Evolutionary conservation across 257 asterid genomes (phyloP), one percentile per base, ranked within the genome.

Genomic region (Leonotis leonurus): DNA sequence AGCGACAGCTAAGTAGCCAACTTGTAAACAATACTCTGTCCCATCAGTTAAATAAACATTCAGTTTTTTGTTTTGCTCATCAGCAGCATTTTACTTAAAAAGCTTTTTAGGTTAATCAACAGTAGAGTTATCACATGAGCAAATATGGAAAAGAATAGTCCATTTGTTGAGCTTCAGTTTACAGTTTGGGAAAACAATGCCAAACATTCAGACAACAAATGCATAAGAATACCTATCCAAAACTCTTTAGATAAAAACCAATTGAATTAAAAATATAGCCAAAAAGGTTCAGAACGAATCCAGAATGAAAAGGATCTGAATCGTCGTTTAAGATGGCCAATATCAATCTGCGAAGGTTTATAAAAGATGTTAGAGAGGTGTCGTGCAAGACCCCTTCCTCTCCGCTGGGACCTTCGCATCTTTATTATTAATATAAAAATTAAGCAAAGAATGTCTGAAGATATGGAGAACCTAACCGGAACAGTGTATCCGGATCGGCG

Each of bases 371-470:
- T 86, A 85, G 94, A 89, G 94, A 80, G 93, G 78, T 46, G 83
- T 84, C 97, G 71, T 52, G 0, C 11, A 0, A 62, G 89, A 81
- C 78, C 55, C 1, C 36, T 21, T 51, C 81, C 87, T 64, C 95
- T 71, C 97, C 86, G 94, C 97, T 80, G 95, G 94, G 94, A 51
- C 90, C 97, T 84, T 89, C 89, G 89, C 76, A 14, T 12, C 1
- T 20, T 4, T 3, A 20, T 9, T 22, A 17, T 8, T 8, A 0
- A 45, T 3, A 4, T 1, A 27, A 39, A 0, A 16, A 6, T 37
- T 8, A 22, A n/a, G 2, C 0, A 4, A 20, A 43, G 66, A 46
- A 43, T 56, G 35, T 39, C 63, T 22, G 71, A 76, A 61, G 48
- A 65, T 60, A 52, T 60, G 71, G 74, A 67, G 60, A 78, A 70